Evolutionary conservation across 2,329 filamentous ascomycete genomes (phyloP).

Genomic region (Paramyrothecium sp.): DNA sequence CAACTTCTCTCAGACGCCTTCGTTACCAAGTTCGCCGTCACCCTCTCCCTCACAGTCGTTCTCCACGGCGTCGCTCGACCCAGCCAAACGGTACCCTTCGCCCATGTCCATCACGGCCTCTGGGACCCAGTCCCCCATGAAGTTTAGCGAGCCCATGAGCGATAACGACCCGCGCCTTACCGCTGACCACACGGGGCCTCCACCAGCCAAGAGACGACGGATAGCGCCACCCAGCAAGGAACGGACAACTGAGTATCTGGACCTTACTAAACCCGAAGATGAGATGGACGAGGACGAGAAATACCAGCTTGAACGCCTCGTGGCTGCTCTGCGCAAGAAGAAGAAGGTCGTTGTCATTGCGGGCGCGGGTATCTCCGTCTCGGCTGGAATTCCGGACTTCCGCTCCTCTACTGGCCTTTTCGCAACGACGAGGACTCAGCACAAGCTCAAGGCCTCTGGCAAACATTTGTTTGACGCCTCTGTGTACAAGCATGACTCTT

Average conservation of each 20-base stretch:
- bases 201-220: conserved; percentile 75
- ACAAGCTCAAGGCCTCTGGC: conserved; percentile 85
- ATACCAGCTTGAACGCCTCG: conserved; percentile 65
- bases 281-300: conserved; percentile 43
- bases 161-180: conserved; percentile 19
- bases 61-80: conserved; percentile 29
- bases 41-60: not conserved
- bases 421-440: conserved; percentile 76
- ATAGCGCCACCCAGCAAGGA: conserved; percentile 55
- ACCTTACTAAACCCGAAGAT: conserved; percentile 58
- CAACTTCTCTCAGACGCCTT: conserved; percentile 51
- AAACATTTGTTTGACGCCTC: conserved; percentile 97
- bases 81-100: conserved; percentile 49
- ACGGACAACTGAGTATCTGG: conserved; percentile 79
- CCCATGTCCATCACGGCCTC: conserved; percentile 46
- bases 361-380: conserved; percentile 94
- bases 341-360: conserved; percentile 97
- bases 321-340: conserved; percentile 77
- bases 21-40: conserved; percentile 43
- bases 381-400: conserved; percentile 95
- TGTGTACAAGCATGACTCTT: conserved; percentile 88
- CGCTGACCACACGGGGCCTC: conserved; percentile 50
- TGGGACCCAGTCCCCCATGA: conserved; percentile 50
- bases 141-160: conserved; percentile 37
- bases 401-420: conserved; percentile 90